These are phyloP conservation scores for Pseudonitzschia delicatissima DNA, from an alignment of 108 stramenopile species.

Conservation along the genomic window DNA sequence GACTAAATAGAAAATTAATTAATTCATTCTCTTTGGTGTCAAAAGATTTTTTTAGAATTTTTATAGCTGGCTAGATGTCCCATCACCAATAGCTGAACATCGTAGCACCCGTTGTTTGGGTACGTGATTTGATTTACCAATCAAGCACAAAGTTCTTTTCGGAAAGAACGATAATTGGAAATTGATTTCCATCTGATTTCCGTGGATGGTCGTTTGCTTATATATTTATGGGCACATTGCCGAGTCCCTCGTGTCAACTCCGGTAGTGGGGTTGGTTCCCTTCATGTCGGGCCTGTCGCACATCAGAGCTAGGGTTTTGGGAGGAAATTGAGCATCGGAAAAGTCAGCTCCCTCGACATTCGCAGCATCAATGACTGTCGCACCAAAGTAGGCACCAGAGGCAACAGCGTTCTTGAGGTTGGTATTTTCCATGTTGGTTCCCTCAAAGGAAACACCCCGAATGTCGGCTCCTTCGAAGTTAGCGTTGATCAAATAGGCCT, in stretches of 20 bases:
- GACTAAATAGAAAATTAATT: neutral
- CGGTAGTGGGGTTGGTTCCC: slow-evolving; percentile 88
- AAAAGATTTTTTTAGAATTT: no score
- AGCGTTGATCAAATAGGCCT: slow-evolving; percentile 76
- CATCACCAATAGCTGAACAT: neutral
- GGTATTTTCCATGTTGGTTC: slow-evolving; percentile 79
- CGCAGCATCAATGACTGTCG: slow-evolving; percentile 58
- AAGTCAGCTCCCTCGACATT: slow-evolving; percentile 73
- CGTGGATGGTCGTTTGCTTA: no score
- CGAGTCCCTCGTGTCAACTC: slow-evolving; percentile 88
- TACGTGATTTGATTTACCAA: no score
- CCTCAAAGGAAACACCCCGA: slow-evolving; percentile 76
- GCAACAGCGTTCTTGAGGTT: slow-evolving; percentile 60
- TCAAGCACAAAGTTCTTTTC: no score
- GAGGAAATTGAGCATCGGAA: slow-evolving; percentile 80
- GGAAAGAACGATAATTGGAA: no score
- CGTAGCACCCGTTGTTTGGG: no score
- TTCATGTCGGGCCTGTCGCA: slow-evolving; percentile 80
- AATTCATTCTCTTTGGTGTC: no score
- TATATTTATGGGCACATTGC: slow-evolving; percentile 83
- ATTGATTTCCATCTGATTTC: no score
- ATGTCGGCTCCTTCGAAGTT: slow-evolving; percentile 75
- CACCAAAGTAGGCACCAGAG: slow-evolving; percentile 71
- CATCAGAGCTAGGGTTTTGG: slow-evolving; percentile 56
- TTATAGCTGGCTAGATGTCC: slow-evolving; percentile 15